Percentiles rank a stretch among this genome's conserved stretches.
These are phyloP conservation scores for Microsporum ferrugineum DNA, from an alignment of 2,329 filamentous ascomycete genomes.

Conservation along the genomic window DNA sequence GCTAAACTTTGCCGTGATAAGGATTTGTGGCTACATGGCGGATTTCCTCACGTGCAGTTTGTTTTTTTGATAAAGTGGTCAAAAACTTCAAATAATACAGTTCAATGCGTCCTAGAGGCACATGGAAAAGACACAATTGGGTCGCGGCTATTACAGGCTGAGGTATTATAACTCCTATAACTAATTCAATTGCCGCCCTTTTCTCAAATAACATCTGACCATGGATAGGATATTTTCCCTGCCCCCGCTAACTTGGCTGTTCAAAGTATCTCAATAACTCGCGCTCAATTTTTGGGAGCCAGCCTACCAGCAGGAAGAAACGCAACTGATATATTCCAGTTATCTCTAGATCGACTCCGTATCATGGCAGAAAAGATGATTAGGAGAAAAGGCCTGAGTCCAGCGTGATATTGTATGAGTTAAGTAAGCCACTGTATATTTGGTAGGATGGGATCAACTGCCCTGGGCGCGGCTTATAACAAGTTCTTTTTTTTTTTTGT, in stretches of 20 bases:
- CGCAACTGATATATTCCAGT: neutral
- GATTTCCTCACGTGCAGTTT: neutral
- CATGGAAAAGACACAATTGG: neutral
- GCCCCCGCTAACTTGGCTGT: neutral
- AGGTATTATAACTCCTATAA: neutral
- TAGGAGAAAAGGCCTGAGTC: neutral
- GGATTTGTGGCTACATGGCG: neutral
- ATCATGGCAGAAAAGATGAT: neutral
- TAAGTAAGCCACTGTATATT: too few species aligned
- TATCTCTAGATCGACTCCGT: neutral
- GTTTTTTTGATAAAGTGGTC: neutral
- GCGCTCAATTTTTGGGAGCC: neutral
- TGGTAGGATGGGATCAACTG: too few species aligned
- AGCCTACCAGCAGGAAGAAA: neutral
- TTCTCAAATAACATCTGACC: neutral
- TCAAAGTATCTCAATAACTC: neutral
- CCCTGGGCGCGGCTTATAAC: too few species aligned
- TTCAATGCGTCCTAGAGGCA: neutral
- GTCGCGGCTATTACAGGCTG: neutral
- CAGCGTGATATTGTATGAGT: neutral
- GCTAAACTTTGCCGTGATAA: neutral
- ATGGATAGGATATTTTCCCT: neutral
- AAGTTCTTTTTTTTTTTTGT: too few species aligned
- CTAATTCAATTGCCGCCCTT: neutral
- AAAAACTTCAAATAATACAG: neutral